Conservation (phyloP, 768 basidiomycete species). For the Suillus decipiens region DNA sequence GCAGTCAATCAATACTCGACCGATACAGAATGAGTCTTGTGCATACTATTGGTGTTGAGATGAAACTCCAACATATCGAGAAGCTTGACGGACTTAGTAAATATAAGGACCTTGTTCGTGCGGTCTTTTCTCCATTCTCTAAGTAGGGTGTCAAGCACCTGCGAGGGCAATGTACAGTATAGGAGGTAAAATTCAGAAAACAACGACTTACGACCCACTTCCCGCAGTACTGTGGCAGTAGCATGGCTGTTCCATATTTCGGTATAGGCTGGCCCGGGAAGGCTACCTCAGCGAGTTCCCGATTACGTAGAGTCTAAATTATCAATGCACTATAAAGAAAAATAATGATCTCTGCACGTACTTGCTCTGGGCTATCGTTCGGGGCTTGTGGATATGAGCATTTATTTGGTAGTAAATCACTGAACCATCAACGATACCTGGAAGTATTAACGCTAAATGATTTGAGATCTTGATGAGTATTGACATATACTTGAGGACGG, state of each 20-base stretch:
- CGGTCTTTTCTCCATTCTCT: conserved; percentile 64
- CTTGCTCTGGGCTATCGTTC: conserved; percentile 70
- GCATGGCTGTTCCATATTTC: conserved; percentile 61
- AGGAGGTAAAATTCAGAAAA: not conserved
- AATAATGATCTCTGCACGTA: conserved; percentile 19
- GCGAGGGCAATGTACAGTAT: not conserved
- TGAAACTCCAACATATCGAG: conserved; percentile 84
- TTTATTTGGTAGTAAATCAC: conserved; percentile 7
- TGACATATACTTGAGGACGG: conserved; percentile 76
- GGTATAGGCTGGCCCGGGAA: conserved; percentile 61
- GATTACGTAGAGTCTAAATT: conserved; percentile 52
- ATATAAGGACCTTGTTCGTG: conserved; percentile 88
- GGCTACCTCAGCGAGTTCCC: conserved; percentile 58
- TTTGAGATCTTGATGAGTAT: conserved; percentile 88
- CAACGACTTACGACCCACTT: conserved; percentile 71
- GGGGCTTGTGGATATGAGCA: conserved; percentile 46
- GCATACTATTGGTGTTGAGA: conserved; percentile 55
- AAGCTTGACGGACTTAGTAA: conserved; percentile 90
- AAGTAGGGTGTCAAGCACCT: conserved; percentile 72
- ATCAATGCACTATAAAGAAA: conserved; percentile 1
- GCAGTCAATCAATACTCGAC: conserved; percentile 7
- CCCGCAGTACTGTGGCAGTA: conserved; percentile 71
- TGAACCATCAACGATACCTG: conserved; percentile 46
- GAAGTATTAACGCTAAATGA: conserved; percentile 84
- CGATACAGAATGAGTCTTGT: not conserved